phyloP scores from a whole-genome alignment of 805 yeast species.

The Kluyveromyces lactis region DNA sequence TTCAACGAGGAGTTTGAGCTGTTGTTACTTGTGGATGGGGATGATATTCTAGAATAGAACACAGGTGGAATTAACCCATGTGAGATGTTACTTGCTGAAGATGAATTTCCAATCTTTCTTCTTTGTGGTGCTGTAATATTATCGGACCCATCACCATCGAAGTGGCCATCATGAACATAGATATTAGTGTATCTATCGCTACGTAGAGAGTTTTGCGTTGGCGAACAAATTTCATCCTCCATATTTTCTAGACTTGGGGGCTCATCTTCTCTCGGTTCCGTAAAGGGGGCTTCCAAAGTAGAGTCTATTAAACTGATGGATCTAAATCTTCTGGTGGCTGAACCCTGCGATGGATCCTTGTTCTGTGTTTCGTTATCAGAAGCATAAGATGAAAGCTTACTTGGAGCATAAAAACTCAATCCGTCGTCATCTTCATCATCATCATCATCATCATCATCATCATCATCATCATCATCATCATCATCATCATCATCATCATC shows the following conservation, averaged over 20 bases:
- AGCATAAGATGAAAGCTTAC: constrained; percentile 22
- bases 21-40: constrained; percentile 26
- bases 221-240: constrained; percentile 15
- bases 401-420: constrained; percentile 32
- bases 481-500: constrained; percentile 18
- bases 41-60: constrained; percentile 27
- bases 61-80: constrained; percentile 30
- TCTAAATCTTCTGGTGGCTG: constrained; percentile 22
- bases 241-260: constrained; percentile 10
- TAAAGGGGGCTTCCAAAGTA: constrained; percentile 18
- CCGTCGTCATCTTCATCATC: constrained; percentile 30
- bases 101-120: constrained; percentile 8
- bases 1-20: constrained; percentile 24
- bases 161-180: constrained; percentile 29
- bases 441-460: constrained; percentile 27
- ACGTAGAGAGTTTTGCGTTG: constrained; percentile 7
- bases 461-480: constrained; percentile 24
- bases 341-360: constrained; percentile 1
- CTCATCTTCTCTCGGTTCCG: constrained; percentile 2
- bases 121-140: constrained; percentile 4
- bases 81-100: constrained; percentile 10
- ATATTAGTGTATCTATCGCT: constrained; percentile 20
- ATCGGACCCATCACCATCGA: constrained; percentile 9
- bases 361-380: constrained; percentile 12
- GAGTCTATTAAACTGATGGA: constrained; percentile 30